Conservation (phyloP, 2,329 filamentous ascomycete species). For the Lojkania enalia region DNA sequence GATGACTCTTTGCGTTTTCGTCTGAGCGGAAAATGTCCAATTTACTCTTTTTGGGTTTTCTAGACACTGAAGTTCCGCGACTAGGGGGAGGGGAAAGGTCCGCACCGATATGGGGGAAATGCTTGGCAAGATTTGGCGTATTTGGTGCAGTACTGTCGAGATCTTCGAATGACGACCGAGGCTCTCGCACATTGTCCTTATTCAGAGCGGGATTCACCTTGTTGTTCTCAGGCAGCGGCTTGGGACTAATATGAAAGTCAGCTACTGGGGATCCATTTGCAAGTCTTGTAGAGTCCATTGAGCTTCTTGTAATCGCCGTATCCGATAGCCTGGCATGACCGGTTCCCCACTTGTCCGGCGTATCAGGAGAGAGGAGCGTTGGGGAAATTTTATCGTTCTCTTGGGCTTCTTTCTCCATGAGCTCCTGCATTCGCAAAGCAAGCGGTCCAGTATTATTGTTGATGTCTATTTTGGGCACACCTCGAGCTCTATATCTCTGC, state of each 20-base stretch:
- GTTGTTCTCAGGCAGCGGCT: conserved; percentile 21
- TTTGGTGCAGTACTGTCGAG: conserved; percentile 44
- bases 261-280: conserved; percentile 24
- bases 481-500: conserved; percentile 50
- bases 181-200: conserved; percentile 31
- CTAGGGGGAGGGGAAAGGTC: conserved; percentile 44
- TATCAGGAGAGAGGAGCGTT: conserved; percentile 47
- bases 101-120: conserved; percentile 37
- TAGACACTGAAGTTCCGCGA: conserved; percentile 33
- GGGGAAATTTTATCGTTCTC: conserved; percentile 41
- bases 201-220: conserved; percentile 22
- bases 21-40: conserved; percentile 48
- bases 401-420: conserved; percentile 50
- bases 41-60: conserved; percentile 44
- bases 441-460: conserved; percentile 53
- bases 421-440: conserved; percentile 48
- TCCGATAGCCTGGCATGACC: conserved; percentile 25
- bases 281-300: conserved; percentile 26
- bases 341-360: conserved; percentile 45
- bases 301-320: conserved; percentile 22
- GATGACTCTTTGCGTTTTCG: conserved; percentile 38
- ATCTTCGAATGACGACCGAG: conserved; percentile 45
- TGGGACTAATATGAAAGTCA: conserved; percentile 24
- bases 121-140: conserved; percentile 38
- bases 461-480: conserved; percentile 53